Evolutionary conservation across 768 basidiomycete species (phyloP).

Genomic region (Galerina marginata): DNA sequence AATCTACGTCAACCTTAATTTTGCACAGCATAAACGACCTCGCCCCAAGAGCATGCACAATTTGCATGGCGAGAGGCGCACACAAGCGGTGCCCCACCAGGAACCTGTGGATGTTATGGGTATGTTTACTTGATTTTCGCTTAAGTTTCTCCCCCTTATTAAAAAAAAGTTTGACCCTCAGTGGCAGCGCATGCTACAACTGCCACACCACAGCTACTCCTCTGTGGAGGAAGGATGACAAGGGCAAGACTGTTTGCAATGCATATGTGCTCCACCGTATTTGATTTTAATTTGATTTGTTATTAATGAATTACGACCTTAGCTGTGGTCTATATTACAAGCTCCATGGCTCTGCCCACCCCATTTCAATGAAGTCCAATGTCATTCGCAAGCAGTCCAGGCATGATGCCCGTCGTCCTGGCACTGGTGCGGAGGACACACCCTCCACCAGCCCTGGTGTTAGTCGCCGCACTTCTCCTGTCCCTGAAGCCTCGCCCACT

Average conservation of each 20-base stretch:
- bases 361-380: slow-evolving; percentile 91
- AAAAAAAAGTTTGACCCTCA: slow-evolving; percentile 35
- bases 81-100: no score
- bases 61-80: no score
- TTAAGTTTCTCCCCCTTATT: slow-evolving; percentile 30
- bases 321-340: slow-evolving; percentile 89
- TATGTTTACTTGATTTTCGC: slow-evolving; percentile 40
- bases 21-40: no score
- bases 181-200: slow-evolving; percentile 83
- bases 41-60: no score
- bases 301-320: slow-evolving; percentile 9
- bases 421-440: slow-evolving; percentile 61
- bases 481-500: slow-evolving; percentile 63
- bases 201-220: slow-evolving; percentile 91
- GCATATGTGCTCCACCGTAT: slow-evolving; percentile 57
- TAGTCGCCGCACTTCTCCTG: slow-evolving; percentile 75
- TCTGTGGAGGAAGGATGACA: slow-evolving; percentile 90
- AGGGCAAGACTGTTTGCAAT: slow-evolving; percentile 90
- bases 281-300: background rate
- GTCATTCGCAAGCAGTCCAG: slow-evolving; percentile 87
- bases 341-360: slow-evolving; percentile 84
- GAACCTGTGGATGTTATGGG: slow-evolving; percentile 32
- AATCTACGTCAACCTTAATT: no score
- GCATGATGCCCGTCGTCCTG: slow-evolving; percentile 72
- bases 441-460: slow-evolving; percentile 79